These are phyloP conservation scores for Lenzites betulinus DNA, from an alignment of 768 basidiomycete species.

Conservation along the genomic window DNA sequence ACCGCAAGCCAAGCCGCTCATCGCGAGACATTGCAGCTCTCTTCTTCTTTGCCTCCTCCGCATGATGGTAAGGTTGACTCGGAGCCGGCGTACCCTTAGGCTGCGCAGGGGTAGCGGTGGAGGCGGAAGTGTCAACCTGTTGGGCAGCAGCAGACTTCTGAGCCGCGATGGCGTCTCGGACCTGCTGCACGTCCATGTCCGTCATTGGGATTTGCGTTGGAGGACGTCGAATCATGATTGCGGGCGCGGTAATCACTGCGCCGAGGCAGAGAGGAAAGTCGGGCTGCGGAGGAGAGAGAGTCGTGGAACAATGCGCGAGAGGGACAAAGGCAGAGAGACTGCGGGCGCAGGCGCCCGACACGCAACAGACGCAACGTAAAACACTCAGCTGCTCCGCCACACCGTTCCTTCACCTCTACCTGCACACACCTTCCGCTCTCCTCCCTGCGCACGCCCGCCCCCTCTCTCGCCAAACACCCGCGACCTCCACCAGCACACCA, in stretches of 20 bases:
- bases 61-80: conserved; percentile 29
- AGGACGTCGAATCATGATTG: conserved; percentile 71
- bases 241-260: not conserved
- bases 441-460: conserved; percentile 8
- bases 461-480: not conserved
- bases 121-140: not conserved
- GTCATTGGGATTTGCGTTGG: conserved; percentile 78
- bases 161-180: conserved; percentile 57
- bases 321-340: conserved; percentile 13
- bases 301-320: conserved; percentile 22
- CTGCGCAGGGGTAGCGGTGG: conserved; percentile 7
- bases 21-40: conserved; percentile 38
- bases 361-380: conserved; percentile 9
- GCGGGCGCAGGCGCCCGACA: conserved; percentile 15
- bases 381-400: not conserved
- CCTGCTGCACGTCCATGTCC: conserved; percentile 78
- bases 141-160: conserved; percentile 27
- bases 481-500: not conserved
- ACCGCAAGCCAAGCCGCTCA: conserved; percentile 36
- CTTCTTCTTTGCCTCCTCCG: conserved; percentile 38
- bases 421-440: conserved; percentile 10
- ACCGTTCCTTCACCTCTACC: not conserved
- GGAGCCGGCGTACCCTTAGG: conserved; percentile 11
- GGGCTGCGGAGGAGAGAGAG: conserved; percentile 8
- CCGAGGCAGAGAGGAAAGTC: not conserved